Percentiles rank a stretch among this genome's conserved stretches.
phyloP scores from a whole-genome alignment of 768 basidiomycete species.

The Boletus insuetus region DNA sequence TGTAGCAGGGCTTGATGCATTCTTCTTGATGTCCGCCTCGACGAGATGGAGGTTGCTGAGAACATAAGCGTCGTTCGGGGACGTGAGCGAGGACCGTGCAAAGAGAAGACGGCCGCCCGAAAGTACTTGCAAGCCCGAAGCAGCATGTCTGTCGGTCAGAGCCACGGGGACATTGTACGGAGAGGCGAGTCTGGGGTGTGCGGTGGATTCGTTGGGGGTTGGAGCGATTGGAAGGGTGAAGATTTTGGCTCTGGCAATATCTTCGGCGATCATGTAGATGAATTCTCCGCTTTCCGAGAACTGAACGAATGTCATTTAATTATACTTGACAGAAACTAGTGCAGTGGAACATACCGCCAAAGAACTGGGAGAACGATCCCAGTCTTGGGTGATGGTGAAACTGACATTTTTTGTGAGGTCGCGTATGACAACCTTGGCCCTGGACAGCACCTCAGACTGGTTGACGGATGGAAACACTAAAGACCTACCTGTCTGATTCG shows the following conservation, averaged over 20 bases:
- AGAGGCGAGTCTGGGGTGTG: constrained; percentile 39
- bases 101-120: constrained; percentile 63
- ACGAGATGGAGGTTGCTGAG: constrained; percentile 47
- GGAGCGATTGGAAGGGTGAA: constrained; percentile 66
- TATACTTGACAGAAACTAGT: background rate
- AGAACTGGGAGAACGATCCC: constrained; percentile 73
- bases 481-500: constrained; percentile 72
- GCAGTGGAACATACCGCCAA: constrained; percentile 10
- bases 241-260: constrained; percentile 73
- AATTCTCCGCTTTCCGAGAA: constrained; percentile 71
- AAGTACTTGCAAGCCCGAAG: constrained; percentile 62
- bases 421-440: constrained; percentile 76
- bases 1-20: constrained; percentile 25
- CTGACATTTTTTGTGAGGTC: constrained; percentile 66
- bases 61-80: constrained; percentile 78
- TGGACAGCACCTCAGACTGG: constrained; percentile 24
- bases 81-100: constrained; percentile 68
- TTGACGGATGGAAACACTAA: background rate
- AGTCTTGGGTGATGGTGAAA: constrained; percentile 72
- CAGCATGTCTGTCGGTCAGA: constrained; percentile 57
- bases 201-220: constrained; percentile 54
- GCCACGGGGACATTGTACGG: constrained; percentile 54
- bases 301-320: constrained; percentile 33
- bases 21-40: constrained; percentile 39
- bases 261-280: constrained; percentile 74